phyloP scores from a whole-genome alignment of 345 rosid species.

The Hibiscus syriacus region DNA sequence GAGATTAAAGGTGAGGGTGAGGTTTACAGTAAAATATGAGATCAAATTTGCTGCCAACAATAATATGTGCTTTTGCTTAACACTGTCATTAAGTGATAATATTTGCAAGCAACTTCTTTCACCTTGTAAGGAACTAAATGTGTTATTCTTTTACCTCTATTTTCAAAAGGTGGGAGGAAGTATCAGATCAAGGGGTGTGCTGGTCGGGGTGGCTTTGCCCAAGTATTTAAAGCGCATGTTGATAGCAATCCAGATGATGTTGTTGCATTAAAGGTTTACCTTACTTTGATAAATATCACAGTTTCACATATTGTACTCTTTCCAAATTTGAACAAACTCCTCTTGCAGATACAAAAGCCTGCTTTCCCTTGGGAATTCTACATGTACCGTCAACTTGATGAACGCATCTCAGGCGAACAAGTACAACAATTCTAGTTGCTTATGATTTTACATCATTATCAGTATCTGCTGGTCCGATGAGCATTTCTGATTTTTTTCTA shows the following conservation, averaged over 20 bases:
- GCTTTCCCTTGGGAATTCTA: conserved; percentile 95
- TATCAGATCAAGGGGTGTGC: conserved; percentile 97
- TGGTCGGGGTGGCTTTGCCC: conserved; percentile 89
- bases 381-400: conserved; percentile 91
- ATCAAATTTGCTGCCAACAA: too few relatives aligned
- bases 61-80: too few relatives aligned
- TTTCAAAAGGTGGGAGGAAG: conserved; percentile 63
- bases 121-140: neutral
- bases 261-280: conserved; percentile 70
- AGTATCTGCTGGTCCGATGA: conserved; percentile 5
- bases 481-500: conserved; percentile 9
- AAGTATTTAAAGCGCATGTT: conserved; percentile 69
- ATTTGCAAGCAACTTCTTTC: too few relatives aligned
- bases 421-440: conserved; percentile 30
- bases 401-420: conserved; percentile 49
- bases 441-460: conserved; percentile 8
- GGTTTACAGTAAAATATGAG: too few relatives aligned
- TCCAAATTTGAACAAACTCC: neutral
- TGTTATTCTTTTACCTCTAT: neutral
- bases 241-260: conserved; percentile 67
- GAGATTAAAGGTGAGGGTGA: too few relatives aligned
- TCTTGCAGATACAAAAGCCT: conserved; percentile 81
- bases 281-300: neutral
- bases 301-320: neutral
- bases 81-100: too few relatives aligned